Conservation (phyloP, 1,139 yeast genomes). For the Taiozyma sp. region DNA sequence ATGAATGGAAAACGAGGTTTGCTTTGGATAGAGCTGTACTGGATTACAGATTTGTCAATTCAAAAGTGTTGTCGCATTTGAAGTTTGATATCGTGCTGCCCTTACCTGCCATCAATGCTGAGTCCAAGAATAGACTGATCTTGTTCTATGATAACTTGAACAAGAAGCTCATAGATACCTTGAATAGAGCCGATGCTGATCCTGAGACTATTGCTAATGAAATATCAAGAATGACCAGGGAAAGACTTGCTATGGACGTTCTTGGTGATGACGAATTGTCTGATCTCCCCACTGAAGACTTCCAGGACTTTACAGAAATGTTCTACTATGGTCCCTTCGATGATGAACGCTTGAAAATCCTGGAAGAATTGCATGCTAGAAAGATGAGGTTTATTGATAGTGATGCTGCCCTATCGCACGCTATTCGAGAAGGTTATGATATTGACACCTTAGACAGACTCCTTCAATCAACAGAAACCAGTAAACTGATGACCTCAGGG, state of each 20-base stretch:
- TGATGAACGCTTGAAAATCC: background rate
- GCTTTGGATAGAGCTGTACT: slow-evolving; percentile 16
- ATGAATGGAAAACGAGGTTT: slow-evolving; percentile 10
- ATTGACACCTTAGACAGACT: background rate
- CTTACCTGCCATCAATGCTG: slow-evolving; percentile 9
- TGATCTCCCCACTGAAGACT: slow-evolving; percentile 10
- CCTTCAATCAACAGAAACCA: slow-evolving; percentile 8
- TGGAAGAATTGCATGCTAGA: slow-evolving; percentile 11
- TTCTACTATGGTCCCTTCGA: slow-evolving; percentile 11
- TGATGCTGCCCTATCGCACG: slow-evolving; percentile 5
- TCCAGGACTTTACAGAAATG: slow-evolving; percentile 13
- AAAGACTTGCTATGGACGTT: slow-evolving; percentile 7
- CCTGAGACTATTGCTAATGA: slow-evolving; percentile 15
- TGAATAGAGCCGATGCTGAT: slow-evolving; percentile 9
- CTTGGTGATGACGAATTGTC: background rate
- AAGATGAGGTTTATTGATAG: slow-evolving; percentile 9
- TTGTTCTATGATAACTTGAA: slow-evolving; percentile 16
- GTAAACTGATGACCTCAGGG: slow-evolving; percentile 1
- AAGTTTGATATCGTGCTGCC: slow-evolving; percentile 17
- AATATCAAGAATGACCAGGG: slow-evolving; percentile 17
- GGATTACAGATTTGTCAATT: slow-evolving; percentile 12
- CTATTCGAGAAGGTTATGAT: slow-evolving; percentile 4
- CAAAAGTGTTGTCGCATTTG: slow-evolving; percentile 7
- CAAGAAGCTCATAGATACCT: slow-evolving; percentile 13
- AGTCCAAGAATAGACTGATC: slow-evolving; percentile 15